phyloP scores from a whole-genome alignment of 208 protist species.

The Leptomonas pyrrhocoris region DNA sequence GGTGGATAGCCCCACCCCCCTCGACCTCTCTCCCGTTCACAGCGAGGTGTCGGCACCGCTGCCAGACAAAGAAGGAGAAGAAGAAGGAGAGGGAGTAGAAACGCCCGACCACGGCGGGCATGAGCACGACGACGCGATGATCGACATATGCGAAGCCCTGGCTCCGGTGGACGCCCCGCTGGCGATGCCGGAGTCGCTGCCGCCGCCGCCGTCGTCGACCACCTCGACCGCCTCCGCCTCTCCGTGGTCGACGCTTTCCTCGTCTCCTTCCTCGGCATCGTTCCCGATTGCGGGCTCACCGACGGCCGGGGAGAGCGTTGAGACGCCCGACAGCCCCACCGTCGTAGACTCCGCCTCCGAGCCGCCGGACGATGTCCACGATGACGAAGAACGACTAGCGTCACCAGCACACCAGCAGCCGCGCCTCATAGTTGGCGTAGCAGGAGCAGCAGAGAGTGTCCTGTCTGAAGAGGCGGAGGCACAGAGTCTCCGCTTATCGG shows the following conservation, averaged over 20 bases:
- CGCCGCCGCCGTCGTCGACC: conserved; percentile 4
- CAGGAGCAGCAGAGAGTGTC: background rate
- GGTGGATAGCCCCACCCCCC: background rate
- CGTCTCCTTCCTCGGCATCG: background rate
- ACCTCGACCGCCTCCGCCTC: conserved; percentile 15
- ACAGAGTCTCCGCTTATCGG: conserved; percentile 15
- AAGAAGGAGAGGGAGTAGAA: background rate
- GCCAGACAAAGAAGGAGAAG: background rate
- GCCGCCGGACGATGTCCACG: background rate
- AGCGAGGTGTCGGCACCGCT: background rate
- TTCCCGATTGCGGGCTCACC: background rate
- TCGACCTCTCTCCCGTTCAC: background rate
- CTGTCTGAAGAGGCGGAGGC: conserved; percentile 17
- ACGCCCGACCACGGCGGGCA: background rate
- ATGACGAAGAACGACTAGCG: background rate
- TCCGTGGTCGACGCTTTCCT: background rate
- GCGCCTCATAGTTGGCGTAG: background rate
- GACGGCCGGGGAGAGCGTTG: background rate
- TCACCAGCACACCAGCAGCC: background rate
- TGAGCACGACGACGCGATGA: background rate
- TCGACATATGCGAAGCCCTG: background rate
- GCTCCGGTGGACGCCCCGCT: conserved; percentile 27
- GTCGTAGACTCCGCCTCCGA: conserved; percentile 15
- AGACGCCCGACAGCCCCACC: background rate
- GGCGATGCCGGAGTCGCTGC: conserved; percentile 17